Evolutionary conservation across 1,284 basidiomycete genomes (phyloP), one percentile per base, ranked within the genome.

Genomic region (Rhodotorula glutinis): DNA sequence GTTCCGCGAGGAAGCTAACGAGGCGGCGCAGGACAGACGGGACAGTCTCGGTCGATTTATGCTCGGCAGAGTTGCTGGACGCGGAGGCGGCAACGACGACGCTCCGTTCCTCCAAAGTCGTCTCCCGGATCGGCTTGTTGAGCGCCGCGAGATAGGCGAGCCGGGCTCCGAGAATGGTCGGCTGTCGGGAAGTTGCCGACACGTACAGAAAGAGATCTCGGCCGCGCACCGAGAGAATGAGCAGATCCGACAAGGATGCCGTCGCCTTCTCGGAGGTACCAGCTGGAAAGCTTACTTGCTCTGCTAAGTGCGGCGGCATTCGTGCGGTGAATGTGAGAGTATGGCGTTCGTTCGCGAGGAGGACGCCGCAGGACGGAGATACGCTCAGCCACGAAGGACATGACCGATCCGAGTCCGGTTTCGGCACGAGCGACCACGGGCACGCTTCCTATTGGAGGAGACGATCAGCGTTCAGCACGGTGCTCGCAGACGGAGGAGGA

Each of bases 131-230:
- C 38, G 69, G 66, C 38, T 46, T 29, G 4, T 40, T 25, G 2
- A 73, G 60, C 8, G 44, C 49, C 2, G 49, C 55, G 41, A 73
- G 64, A 3, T 58, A 46, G 4, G 53, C 53, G 3, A 73, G 57
- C 3, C 33, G 47, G 3, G 65, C 51, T 7, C 63, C 69, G 46
- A 73, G 71, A 49, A 70, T 67, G 43, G 66, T 73, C 25, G 66
- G 69, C 1, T 17, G 3, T 25, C 67, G 71, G 8, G 55, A 27
- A 2, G 57, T 27, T 17, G 65, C 63, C 1, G 65, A 54, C 27
- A 73, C 62, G 11, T 65, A 47, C 30, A 71, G 64, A 54, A 73
- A 73, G 7, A 73, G 54, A 51, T 73, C 71, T 21, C 56, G 53
- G 41, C 66, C 70, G 40, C 67, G 63, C 51, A 68, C 53, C n/a